Conservation (phyloP, 2,329 filamentous ascomycete species). For the Ophiosphaerella korrae region DNA sequence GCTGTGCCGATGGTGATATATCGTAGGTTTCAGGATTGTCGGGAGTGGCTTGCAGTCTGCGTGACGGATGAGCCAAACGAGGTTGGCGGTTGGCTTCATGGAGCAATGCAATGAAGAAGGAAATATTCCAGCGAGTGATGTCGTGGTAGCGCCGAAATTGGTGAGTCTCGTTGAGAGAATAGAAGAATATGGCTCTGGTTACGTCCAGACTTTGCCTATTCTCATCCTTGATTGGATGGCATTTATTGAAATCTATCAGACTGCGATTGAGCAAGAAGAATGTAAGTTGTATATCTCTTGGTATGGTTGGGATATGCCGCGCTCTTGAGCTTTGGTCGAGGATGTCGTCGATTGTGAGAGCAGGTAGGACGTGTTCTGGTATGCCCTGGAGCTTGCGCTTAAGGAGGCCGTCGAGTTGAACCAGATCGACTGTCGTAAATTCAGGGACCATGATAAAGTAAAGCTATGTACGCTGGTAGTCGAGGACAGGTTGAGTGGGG, state of each 20-base stretch:
- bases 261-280: slow-evolving; percentile 25
- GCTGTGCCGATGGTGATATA: slow-evolving; percentile 3
- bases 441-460: not conserved
- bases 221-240: slow-evolving; percentile 15
- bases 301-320: slow-evolving; percentile 16
- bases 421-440: not conserved
- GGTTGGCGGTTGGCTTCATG: not conserved
- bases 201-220: slow-evolving; percentile 12
- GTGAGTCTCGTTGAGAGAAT: slow-evolving; percentile 18
- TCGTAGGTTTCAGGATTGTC: not conserved
- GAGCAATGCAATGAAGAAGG: slow-evolving; percentile 25
- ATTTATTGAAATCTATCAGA: slow-evolving; percentile 6
- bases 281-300: slow-evolving; percentile 23
- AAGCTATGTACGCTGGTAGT: too few species aligned
- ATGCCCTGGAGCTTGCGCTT: slow-evolving; percentile 16
- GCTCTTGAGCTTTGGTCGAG: slow-evolving; percentile 8
- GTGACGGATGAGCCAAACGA: not conserved
- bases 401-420: slow-evolving; percentile 6
- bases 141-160: slow-evolving; percentile 34
- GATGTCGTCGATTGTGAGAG: slow-evolving; percentile 16
- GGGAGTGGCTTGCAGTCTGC: not conserved
- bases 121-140: slow-evolving; percentile 26
- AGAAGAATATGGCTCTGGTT: slow-evolving; percentile 31
- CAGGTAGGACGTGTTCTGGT: slow-evolving; percentile 11
- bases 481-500: too few species aligned